These are phyloP conservation scores for Carpinus fangiana DNA, from an alignment of 306 rosid genomes.

Conservation along the genomic window DNA sequence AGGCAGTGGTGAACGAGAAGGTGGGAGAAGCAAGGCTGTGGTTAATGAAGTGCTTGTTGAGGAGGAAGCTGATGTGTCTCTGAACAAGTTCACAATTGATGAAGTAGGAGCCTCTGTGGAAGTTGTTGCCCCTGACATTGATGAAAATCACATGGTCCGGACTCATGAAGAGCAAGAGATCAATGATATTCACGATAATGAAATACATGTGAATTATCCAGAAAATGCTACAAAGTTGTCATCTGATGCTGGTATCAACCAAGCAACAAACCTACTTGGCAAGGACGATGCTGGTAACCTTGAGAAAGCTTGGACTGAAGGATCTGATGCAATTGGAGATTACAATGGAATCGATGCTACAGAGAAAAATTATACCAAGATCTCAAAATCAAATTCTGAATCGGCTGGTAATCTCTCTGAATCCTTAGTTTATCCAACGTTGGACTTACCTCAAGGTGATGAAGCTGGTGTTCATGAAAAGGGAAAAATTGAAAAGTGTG, in stretches of 20 bases:
- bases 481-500: conserved; percentile 25
- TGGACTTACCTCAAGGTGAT: conserved; percentile 21
- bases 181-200: conserved; percentile 22
- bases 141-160: conserved; percentile 19
- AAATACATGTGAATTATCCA: conserved; percentile 19
- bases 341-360: conserved; percentile 24
- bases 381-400: conserved; percentile 24
- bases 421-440: conserved; percentile 30
- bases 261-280: conserved; percentile 24
- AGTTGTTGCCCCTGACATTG: conserved; percentile 32
- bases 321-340: conserved; percentile 30
- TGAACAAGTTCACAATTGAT: conserved; percentile 23
- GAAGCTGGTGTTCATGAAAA: conserved; percentile 22
- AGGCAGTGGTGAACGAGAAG: conserved; percentile 28
- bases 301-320: conserved; percentile 28
- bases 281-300: conserved; percentile 12
- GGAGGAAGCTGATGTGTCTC: conserved; percentile 39
- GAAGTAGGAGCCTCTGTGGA: conserved; percentile 36
- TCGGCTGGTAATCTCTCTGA: conserved; percentile 26
- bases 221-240: conserved; percentile 26
- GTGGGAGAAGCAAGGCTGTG: conserved; percentile 11
- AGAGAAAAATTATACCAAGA: conserved; percentile 29
- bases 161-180: conserved; percentile 39
- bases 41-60: conserved; percentile 38
- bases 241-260: conserved; percentile 29